Percentiles rank a stretch among this genome's conserved stretches.
Conservation (phyloP, 2,329 filamentous ascomycete species). For the Epicoccum sorghinum region DNA sequence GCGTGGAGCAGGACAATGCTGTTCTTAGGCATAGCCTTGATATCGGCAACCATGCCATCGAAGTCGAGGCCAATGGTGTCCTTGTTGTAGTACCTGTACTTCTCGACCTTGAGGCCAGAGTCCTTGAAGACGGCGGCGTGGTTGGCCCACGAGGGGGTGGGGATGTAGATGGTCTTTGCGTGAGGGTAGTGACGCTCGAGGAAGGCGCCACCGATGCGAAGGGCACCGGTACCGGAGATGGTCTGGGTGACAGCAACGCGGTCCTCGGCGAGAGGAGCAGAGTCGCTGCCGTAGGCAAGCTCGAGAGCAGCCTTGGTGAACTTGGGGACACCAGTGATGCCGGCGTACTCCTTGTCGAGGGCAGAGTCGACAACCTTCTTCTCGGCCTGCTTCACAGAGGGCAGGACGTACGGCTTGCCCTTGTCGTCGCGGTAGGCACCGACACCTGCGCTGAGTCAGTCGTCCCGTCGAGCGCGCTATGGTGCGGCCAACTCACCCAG, state of each 20-base stretch:
- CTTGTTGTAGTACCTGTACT: constrained; percentile 99
- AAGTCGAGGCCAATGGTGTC: constrained; percentile 98
- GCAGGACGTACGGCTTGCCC: constrained; percentile 97
- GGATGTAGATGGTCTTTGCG: constrained; percentile 95
- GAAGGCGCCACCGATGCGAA: constrained; percentile 94
- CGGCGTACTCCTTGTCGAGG: constrained; percentile 96
- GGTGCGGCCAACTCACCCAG: constrained; percentile 66
- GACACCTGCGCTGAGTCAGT: constrained; percentile 67
- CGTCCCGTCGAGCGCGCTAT: not conserved
- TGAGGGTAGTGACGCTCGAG: constrained; percentile 88
- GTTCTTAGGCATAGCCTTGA: constrained; percentile 84
- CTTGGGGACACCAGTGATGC: constrained; percentile 92
- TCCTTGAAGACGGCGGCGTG: constrained; percentile 96
- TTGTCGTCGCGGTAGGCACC: constrained; percentile 98
- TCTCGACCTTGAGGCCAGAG: constrained; percentile 85
- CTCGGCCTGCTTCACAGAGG: constrained; percentile 89
- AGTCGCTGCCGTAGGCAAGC: constrained; percentile 87
- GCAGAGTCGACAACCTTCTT: constrained; percentile 77
- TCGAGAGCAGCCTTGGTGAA: constrained; percentile 92
- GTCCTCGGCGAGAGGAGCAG: constrained; percentile 72
- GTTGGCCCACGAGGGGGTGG: constrained; percentile 96
- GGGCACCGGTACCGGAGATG: constrained; percentile 95
- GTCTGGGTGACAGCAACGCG: constrained; percentile 93
- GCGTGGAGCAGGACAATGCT: constrained; percentile 95
- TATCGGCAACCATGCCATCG: constrained; percentile 86